Evolutionary conservation across 83 land plant species (phyloP), one percentile per base, ranked within the genome.

Genomic region (Picea abies): DNA sequence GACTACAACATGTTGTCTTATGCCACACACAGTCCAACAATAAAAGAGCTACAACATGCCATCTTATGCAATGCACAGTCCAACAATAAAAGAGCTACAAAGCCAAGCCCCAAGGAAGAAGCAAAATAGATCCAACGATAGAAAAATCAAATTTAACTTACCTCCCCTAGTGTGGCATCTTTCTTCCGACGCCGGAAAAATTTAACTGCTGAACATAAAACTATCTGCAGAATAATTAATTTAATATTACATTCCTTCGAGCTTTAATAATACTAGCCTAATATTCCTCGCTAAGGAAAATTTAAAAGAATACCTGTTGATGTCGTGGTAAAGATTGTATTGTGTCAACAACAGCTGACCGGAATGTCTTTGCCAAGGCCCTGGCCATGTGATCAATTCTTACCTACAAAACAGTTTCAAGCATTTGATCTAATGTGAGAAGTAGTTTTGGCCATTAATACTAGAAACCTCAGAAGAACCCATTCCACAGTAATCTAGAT

Each of bases 291-390:
- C 56, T 56, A 56, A 56, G 14, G 58, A 56, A 56, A 56, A 56
- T 12, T 56, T 12, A 56, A 56, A 56, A 56, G 64, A 22, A 77
- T 87, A 95, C 99, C 95, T 97, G 99, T 86, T 97, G 96, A 85
- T 97, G 99, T 60, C 89, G 95, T 64, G 99, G 99, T 47, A 97
- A 90, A 81, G 90, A 86, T 67, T 93, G 95, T 77, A 96, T 93
- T 4, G 89, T 97, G 49, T 96, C 97, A 44, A 97, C 96, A 20
- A 90, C 82, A 68, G 95, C 86, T 16, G 93, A 94, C 79, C 86
- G 91, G 68, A 88, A 97, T 63, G 94, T 86, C 84, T 88, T 94
- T 79, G 98, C 90, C 76, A 97, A 83, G 23, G 99, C 98, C 61
- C 71, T 76, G 76, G 94, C 95, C 94, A 97, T 93, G 76, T 95